Conservation (phyloP, 257 asterid species). For the Fraxinus americana region DNA sequence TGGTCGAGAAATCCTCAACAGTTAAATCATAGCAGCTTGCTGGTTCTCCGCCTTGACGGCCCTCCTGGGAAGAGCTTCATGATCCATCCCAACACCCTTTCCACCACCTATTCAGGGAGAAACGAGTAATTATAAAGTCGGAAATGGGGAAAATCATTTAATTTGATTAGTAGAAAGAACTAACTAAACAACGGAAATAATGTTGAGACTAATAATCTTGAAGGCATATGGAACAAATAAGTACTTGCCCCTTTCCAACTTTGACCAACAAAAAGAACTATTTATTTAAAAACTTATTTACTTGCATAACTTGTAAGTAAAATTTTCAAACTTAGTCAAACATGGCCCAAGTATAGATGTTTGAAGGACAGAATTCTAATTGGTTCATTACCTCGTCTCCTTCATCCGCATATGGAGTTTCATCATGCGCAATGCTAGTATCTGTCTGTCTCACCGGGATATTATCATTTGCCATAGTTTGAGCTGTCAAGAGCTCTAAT, state of each 20-base stretch:
- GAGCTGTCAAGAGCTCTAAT: constrained; percentile 88
- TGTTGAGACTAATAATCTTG: neutral
- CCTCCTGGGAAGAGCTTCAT: constrained; percentile 99
- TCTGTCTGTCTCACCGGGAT: constrained; percentile 55
- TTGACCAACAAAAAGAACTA: neutral
- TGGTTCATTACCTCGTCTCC: constrained; percentile 87
- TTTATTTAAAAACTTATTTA: neutral
- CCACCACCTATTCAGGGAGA: constrained; percentile 68
- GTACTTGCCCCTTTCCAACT: neutral
- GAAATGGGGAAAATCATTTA: neutral
- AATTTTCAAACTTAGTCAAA: neutral
- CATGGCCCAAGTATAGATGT: neutral
- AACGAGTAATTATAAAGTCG: neutral
- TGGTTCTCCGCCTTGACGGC: constrained; percentile 76
- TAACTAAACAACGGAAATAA: neutral
- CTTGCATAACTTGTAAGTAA: neutral
- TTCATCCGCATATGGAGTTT: constrained; percentile 81
- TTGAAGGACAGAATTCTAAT: constrained; percentile 1
- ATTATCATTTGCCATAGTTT: constrained; percentile 71
- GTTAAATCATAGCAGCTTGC: constrained; percentile 67
- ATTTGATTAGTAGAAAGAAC: neutral
- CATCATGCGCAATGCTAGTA: constrained; percentile 41
- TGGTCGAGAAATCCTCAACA: neutral
- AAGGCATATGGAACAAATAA: neutral
- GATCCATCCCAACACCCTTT: constrained; percentile 96